phyloP scores from a whole-genome alignment of 139 green algal genomes.

The Chlorella sp. region DNA sequence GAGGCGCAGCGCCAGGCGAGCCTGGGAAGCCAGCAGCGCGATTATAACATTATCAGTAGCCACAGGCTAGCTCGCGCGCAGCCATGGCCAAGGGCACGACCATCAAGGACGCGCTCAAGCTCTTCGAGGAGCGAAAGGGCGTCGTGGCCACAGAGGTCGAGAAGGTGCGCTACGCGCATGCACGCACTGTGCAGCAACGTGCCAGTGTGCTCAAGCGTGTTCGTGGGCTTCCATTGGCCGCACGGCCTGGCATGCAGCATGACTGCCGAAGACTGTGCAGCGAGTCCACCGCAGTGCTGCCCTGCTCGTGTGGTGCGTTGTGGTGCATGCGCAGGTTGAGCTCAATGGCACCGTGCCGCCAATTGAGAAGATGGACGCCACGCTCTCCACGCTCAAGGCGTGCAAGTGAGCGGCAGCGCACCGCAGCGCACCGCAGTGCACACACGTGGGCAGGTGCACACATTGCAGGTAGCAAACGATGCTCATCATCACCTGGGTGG shows the following conservation, averaged over 20 bases:
- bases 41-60: no score
- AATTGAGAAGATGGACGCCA: conserved; percentile 91
- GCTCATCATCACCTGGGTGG: background rate
- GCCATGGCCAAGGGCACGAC: conserved; percentile 16
- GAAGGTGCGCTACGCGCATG: conserved; percentile 54
- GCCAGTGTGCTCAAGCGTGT: no score
- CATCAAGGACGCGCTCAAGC: conserved; percentile 82
- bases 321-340: conserved; percentile 57
- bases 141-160: conserved; percentile 56
- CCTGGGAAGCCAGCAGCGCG: no score
- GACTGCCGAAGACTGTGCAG: no score
- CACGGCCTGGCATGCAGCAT: no score
- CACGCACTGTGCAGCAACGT: no score
- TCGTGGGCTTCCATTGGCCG: no score
- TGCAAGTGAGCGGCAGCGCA: conserved; percentile 61
- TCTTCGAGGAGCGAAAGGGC: conserved; percentile 62
- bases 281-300: no score
- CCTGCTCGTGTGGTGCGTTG: no score
- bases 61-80: no score
- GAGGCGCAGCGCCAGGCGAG: no score
- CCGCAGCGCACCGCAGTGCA: background rate
- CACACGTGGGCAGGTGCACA: conserved; percentile 6
- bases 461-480: no score
- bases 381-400: conserved; percentile 69
- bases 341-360: conserved; percentile 73